Evolutionary conservation across 192 early-diverging fungal species (phyloP).

Genomic region (Funneliformis mosseae): DNA sequence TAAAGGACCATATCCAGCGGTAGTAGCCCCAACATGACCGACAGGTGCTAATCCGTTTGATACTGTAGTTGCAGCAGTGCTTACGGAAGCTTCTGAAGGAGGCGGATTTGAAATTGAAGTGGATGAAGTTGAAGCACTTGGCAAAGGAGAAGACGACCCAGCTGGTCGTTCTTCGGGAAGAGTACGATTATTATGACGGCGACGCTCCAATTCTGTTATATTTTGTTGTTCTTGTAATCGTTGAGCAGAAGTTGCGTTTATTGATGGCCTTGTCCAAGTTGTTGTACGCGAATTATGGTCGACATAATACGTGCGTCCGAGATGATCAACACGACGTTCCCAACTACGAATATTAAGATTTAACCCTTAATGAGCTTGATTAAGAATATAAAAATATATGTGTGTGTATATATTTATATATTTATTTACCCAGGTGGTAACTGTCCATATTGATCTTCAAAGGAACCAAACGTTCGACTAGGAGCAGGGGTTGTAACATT

Average conservation of each 20-base stretch:
- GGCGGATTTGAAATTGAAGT: slow-evolving; percentile 35
- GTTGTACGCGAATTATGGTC: slow-evolving; percentile 97
- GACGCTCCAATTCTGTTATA: slow-evolving; percentile 75
- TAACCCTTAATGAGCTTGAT: slow-evolving; percentile 20
- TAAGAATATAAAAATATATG: not conserved
- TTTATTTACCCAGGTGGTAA: slow-evolving; percentile 46
- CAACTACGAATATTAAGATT: slow-evolving; percentile 60
- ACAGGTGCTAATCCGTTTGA: slow-evolving; percentile 44
- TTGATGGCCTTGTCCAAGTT: slow-evolving; percentile 80
- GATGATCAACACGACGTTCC: slow-evolving; percentile 93
- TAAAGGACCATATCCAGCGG: slow-evolving; percentile 71
- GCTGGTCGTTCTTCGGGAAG: slow-evolving; percentile 68
- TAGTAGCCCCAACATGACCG: slow-evolving; percentile 54
- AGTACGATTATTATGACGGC: slow-evolving; percentile 78
- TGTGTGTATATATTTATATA: not conserved
- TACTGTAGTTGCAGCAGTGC: slow-evolving; percentile 24
- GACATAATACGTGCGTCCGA: slow-evolving; percentile 95
- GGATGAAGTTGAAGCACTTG: slow-evolving; percentile 30
- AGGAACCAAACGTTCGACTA: slow-evolving; percentile 41
- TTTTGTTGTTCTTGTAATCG: slow-evolving; percentile 49
- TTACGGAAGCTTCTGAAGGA: slow-evolving; percentile 36
- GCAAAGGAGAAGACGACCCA: slow-evolving; percentile 42
- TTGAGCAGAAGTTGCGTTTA: slow-evolving; percentile 40
- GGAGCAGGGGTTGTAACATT: not conserved
- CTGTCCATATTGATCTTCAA: slow-evolving; percentile 62